These are phyloP conservation scores for Pichia sp. DNA, from an alignment of 1,139 yeast species.

Conservation along the genomic window DNA sequence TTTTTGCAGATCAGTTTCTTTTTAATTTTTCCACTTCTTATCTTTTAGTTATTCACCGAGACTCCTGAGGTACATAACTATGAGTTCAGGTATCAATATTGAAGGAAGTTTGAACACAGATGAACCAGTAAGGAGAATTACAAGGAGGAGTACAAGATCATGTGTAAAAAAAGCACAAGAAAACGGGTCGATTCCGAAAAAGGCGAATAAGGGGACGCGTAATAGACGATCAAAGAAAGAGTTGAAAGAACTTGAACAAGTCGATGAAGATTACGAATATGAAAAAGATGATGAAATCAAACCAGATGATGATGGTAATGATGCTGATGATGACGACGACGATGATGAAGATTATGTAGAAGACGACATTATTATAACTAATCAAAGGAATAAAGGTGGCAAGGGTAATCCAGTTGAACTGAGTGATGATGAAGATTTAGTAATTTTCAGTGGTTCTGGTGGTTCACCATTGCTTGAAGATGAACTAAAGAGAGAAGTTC, in stretches of 20 bases:
- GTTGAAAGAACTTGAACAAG: not conserved
- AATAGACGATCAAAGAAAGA: too few species aligned
- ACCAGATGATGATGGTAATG: constrained; percentile 12
- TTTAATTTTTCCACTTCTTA: not conserved
- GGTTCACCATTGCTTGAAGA: constrained; percentile 13
- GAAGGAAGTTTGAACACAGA: not conserved
- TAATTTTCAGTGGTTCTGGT: constrained; percentile 14
- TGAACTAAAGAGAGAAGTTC: constrained; percentile 16
- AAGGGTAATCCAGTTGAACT: constrained; percentile 14
- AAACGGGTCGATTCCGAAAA: not conserved
- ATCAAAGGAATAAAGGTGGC: constrained; percentile 10
- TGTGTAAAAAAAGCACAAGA: not conserved
- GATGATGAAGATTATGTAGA: constrained; percentile 12
- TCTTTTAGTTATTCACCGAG: not conserved
- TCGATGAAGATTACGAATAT: constrained; percentile 16
- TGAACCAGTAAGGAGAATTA: not conserved
- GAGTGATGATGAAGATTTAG: constrained; percentile 17
- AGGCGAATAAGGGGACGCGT: not conserved
- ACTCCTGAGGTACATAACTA: not conserved
- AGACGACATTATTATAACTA: constrained; percentile 15
- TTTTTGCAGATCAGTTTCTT: too few species aligned
- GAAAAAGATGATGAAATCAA: constrained; percentile 25
- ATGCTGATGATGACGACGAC: constrained; percentile 10
- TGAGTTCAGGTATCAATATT: not conserved
- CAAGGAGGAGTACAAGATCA: not conserved